Evolutionary conservation across 495 filamentous ascomycete species (phyloP).

Genomic region (Cladorrhinum samala): DNA sequence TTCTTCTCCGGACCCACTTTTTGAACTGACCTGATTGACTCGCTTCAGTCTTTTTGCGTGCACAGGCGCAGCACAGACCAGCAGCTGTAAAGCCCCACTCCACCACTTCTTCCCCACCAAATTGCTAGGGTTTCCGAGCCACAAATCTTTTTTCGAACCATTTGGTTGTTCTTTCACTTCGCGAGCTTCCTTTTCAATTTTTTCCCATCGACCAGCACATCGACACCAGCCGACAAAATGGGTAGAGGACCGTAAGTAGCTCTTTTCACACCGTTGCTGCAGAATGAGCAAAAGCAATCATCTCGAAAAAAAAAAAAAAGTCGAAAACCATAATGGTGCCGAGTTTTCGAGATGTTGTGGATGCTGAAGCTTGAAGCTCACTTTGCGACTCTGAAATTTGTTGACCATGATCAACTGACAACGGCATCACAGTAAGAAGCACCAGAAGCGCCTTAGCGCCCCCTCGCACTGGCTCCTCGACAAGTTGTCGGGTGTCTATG

Average conservation of each 20-base stretch:
- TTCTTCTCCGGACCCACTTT: not conserved
- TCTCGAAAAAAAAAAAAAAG: not conserved
- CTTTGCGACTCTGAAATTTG: not conserved
- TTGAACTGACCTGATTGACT: not conserved
- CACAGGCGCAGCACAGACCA: conserved; percentile 9
- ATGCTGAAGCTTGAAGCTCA: not conserved
- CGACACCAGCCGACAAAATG: conserved; percentile 37
- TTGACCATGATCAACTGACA: conserved; percentile 18
- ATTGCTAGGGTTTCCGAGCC: conserved; percentile 27
- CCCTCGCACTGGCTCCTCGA: conserved; percentile 99
- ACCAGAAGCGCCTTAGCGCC: conserved; percentile 98
- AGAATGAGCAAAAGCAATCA: not conserved
- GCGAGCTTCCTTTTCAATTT: conserved; percentile 15
- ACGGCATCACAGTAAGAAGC: conserved; percentile 72
- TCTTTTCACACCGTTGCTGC: not conserved
- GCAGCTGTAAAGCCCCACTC: conserved; percentile 12
- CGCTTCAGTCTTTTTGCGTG: too few relatives aligned
- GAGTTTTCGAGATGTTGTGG: not conserved
- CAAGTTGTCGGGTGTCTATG: conserved; percentile 97
- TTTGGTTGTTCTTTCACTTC: conserved; percentile 15
- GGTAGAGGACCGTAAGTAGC: conserved; percentile 46
- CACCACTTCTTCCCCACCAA: conserved; percentile 21
- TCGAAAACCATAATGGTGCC: not conserved
- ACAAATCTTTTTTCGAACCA: conserved; percentile 28
- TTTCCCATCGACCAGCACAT: conserved; percentile 29